Evolutionary conservation across 2,329 filamentous ascomycete species (phyloP), one percentile per base, ranked within the genome.

Genomic region (Aureobasidium sp.): DNA sequence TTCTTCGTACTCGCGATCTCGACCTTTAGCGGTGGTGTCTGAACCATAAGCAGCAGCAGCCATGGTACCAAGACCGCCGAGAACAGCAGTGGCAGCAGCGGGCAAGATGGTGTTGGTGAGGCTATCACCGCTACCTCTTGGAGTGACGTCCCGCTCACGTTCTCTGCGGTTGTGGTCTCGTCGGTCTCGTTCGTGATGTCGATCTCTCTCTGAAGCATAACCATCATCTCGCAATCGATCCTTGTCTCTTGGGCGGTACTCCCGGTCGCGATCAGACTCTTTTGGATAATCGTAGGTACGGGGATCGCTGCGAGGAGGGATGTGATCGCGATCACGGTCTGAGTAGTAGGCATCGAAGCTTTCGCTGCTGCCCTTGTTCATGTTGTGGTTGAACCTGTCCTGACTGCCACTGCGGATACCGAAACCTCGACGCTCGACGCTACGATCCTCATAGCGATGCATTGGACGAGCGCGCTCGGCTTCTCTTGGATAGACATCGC

Each of bases 401-500:
- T 64, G 62, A 64, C 66, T 72, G 27, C 59, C 67, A 58, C 43
- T 65, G 62, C 69, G 67, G 62, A 79, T 78, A 57, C 78, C 78
- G 61, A 80, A 80, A 7, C 78, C 78, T 60, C 78, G 72, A 5
- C 72, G 67, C 29, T 74, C 72, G 3, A 80, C 74, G 35, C 77
- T 75, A 33, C 69, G 69, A 63, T 80, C 78, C 43, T 74, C 71
- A 60, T 69, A 74, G 27, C 68, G 65, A 57, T 53, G 58, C 13
- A 19, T 29, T 3, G 66, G 31, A 66, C 76, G 67, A 53, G 68
- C 63, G 9, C 70, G 65, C 33, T 69, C 68, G 43, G 72, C 58
- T 21, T 66, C 70, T 51, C 72, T 72, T 17, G 73, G 71, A 51
- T 75, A 73, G 23, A 77, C 75, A 61, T 77, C 76, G 57, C 74